Percentiles rank a stretch among this genome's conserved stretches.
Conservation (phyloP, 768 basidiomycete species). For the Rhodocollybia butyracea region DNA sequence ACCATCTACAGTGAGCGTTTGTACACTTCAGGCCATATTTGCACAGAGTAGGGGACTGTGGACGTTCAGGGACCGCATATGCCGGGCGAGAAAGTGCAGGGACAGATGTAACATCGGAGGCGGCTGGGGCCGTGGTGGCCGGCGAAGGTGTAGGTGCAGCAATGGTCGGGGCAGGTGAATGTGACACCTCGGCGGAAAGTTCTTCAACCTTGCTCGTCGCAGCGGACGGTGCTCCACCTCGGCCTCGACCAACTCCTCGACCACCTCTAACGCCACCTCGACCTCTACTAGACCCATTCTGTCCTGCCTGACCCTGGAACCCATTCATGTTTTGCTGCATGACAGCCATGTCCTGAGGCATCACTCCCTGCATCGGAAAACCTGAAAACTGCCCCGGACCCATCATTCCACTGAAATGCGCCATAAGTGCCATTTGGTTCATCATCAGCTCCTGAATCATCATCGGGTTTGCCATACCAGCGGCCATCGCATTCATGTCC, state of each 20-base stretch:
- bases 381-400: constrained; percentile 58
- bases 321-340: constrained; percentile 35
- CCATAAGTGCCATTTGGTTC: constrained; percentile 91
- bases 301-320: constrained; percentile 20
- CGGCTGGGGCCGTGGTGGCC: constrained; percentile 13
- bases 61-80: constrained; percentile 69
- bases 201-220: constrained; percentile 19
- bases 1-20: constrained; percentile 84
- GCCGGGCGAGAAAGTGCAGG: constrained; percentile 35
- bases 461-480: constrained; percentile 59
- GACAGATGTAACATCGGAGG: constrained; percentile 12
- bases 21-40: constrained; percentile 91
- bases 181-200: constrained; percentile 1
- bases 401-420: constrained; percentile 86
- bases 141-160: constrained; percentile 17
- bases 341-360: constrained; percentile 53
- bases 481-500: constrained; percentile 63
- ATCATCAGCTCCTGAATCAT: constrained; percentile 88
- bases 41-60: constrained; percentile 88
- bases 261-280: constrained; percentile 42
- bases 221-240: constrained; percentile 36
- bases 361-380: constrained; percentile 56
- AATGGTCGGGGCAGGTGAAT: constrained; percentile 17
- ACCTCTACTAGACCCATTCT: constrained; percentile 36
- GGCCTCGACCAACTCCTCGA: constrained; percentile 45